Evolutionary conservation across 345 rosid genomes (phyloP).

Genomic region (thale cress (Arabidopsis thaliana)): DNA sequence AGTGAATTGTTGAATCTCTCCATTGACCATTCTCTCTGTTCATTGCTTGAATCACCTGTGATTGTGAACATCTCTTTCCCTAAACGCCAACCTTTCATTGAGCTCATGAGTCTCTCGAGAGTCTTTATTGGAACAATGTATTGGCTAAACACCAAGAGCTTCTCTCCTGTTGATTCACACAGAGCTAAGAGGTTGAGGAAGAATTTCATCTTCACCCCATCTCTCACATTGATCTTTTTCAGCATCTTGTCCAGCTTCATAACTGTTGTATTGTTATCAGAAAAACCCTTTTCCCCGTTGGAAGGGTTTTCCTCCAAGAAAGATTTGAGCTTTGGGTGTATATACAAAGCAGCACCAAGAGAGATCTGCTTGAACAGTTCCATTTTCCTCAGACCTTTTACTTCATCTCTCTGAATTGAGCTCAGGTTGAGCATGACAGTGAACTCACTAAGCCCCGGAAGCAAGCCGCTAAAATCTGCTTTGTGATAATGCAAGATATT

Average conservation of each 20-base stretch:
- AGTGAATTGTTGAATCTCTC: constrained; percentile 74
- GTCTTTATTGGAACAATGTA: constrained; percentile 72
- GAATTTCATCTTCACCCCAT: constrained; percentile 84
- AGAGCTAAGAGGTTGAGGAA: constrained; percentile 68
- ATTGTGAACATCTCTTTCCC: constrained; percentile 74
- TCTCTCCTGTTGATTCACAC: constrained; percentile 71
- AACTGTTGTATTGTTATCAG: constrained; percentile 46
- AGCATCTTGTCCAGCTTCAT: constrained; percentile 69
- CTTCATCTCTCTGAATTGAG: constrained; percentile 59
- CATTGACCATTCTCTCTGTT: constrained; percentile 76
- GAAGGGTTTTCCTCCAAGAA: constrained; percentile 36
- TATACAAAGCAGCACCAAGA: constrained; percentile 68
- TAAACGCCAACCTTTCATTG: constrained; percentile 62
- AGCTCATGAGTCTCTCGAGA: constrained; percentile 61
- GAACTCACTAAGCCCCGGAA: constrained; percentile 83
- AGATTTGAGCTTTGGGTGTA: constrained; percentile 64
- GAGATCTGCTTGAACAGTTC: constrained; percentile 65
- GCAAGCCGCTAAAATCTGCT: constrained; percentile 87
- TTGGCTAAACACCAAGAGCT: constrained; percentile 85
- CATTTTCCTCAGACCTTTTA: constrained; percentile 50
- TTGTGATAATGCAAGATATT: constrained; percentile 85
- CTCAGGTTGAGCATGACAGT: constrained; percentile 75
- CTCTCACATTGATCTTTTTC: constrained; percentile 55
- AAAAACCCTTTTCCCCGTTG: constrained; percentile 17
- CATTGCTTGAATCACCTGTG: constrained; percentile 76